A percentile compares a stretch with the other conserved stretches of the same genome.
Conservation (phyloP, 2,329 filamentous ascomycete genomes). For the Aschersonia sp. region DNA sequence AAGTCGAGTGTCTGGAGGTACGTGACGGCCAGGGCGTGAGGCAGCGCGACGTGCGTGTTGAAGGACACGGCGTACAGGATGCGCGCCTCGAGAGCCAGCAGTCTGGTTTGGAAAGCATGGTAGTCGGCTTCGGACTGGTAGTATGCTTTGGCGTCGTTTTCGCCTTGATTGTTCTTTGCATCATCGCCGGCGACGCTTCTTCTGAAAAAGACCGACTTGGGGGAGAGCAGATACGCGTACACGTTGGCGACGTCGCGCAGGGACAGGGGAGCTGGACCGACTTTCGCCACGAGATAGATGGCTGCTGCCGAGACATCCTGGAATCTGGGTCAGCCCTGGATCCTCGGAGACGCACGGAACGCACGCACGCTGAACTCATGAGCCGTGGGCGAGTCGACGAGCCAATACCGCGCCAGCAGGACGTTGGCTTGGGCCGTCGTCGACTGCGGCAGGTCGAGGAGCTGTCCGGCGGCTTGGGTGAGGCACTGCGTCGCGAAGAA, state of each 20-base stretch:
- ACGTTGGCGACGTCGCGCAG: slow-evolving; percentile 72
- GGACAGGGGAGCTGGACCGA: slow-evolving; percentile 61
- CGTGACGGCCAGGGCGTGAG: slow-evolving; percentile 75
- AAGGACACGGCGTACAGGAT: slow-evolving; percentile 68
- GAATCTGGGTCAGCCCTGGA: neutral
- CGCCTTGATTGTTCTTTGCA: neutral
- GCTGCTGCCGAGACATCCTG: slow-evolving; percentile 71
- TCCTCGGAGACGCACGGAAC: neutral
- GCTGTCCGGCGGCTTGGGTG: slow-evolving; percentile 64
- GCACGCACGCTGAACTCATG: slow-evolving; percentile 40
- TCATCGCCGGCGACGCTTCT: slow-evolving; percentile 1
- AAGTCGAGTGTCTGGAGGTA: slow-evolving; percentile 84
- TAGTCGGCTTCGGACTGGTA: slow-evolving; percentile 64
- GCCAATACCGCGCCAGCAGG: slow-evolving; percentile 68
- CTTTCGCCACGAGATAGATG: slow-evolving; percentile 70
- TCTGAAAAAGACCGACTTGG: slow-evolving; percentile 39
- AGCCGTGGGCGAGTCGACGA: slow-evolving; percentile 39
- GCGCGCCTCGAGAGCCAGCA: slow-evolving; percentile 63
- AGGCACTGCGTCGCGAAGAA: slow-evolving; percentile 59
- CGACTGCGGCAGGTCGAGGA: slow-evolving; percentile 74
- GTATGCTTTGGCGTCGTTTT: slow-evolving; percentile 32
- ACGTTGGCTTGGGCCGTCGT: slow-evolving; percentile 77
- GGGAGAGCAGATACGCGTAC: slow-evolving; percentile 65
- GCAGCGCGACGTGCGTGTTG: slow-evolving; percentile 70
- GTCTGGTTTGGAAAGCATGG: slow-evolving; percentile 42